Base-by-base conservation (phyloP, 202 grass and related monocot genomes). In the Hordeum pubiflorum region DNA sequence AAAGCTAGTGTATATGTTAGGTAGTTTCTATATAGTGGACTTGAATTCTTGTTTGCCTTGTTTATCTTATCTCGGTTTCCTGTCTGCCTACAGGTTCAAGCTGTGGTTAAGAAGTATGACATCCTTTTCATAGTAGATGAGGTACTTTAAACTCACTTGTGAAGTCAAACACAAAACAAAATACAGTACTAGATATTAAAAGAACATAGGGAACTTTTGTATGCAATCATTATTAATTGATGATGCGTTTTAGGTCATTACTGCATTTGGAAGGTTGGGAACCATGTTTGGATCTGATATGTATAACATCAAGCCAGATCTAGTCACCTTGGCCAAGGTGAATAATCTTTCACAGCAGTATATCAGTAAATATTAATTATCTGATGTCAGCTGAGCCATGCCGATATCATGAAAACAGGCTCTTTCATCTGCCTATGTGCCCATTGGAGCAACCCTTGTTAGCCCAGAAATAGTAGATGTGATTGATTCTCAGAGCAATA, bases 91-190 rank as follows among this genome's bases (percentile, higher is more conserved):
- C 85, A 99, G 96, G 72, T 96, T 73, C 96, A 99, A 90, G 90
- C 85, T 74, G 81, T 99, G 9, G 83, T 99, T 22, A 93, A 93
- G 80, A 99, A 93, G 73, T 99, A 99, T 52, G 92, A 96, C 83
- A 89, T 99, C 83, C 89, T 99, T 87, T 96, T 99, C 75, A 93
- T 96, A 74, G 96, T 91, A 80, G 96, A 99, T 84, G 96, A 99
- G 96, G 96, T 99, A 85, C 22, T 76, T 6, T 76, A 13, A 41
- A 63, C 9, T 62, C 14, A 40, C 41, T 9, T 78, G 7, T 71
- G 10, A 82, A 59, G 66, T 39, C 12, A 24, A 69, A 80, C 24
- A 69, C 22, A 83, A 22, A 18, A 29, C 40, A 50, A 26, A n/a
- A 65, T 65, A 58, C 20, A n/a, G n/a, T 65, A 58, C 20, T 36